These are phyloP conservation scores for Solanum arcanum DNA, from an alignment of 257 asterid genomes.

Conservation along the genomic window DNA sequence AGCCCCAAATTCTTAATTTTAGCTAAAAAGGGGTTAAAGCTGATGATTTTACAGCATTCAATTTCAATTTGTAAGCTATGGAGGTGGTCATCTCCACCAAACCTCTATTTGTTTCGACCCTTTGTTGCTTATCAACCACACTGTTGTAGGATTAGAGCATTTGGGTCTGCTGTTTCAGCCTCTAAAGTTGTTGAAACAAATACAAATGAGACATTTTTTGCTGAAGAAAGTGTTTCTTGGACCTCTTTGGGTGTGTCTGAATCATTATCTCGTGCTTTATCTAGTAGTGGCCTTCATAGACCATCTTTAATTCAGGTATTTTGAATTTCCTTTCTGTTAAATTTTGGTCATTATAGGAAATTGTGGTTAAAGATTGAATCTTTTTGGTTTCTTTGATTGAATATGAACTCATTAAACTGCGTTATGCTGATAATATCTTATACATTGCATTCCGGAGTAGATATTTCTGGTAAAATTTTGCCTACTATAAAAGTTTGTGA, in stretches of 20 bases:
- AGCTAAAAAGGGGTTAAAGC: background rate
- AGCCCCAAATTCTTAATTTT: background rate
- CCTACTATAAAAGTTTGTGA: background rate
- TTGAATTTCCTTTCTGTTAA: background rate
- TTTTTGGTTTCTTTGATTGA: background rate
- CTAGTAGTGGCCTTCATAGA: slow-evolving; percentile 53
- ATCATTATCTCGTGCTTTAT: slow-evolving; percentile 43
- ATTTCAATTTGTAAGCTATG: background rate
- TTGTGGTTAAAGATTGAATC: background rate
- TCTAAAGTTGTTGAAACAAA: slow-evolving; percentile 10
- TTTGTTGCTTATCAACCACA: background rate
- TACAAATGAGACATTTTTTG: slow-evolving; percentile 59
- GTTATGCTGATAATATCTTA: background rate
- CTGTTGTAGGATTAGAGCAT: slow-evolving; percentile 14
- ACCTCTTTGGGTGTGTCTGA: slow-evolving; percentile 71
- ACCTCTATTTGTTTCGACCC: slow-evolving; percentile 11
- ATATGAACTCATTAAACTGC: background rate
- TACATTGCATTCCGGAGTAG: background rate
- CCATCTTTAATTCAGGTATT: slow-evolving; percentile 89
- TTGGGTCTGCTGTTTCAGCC: slow-evolving; percentile 25
- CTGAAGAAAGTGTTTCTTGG: slow-evolving; percentile 76
- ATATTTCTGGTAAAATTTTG: background rate
- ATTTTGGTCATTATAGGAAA: background rate
- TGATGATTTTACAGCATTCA: slow-evolving; percentile 1
- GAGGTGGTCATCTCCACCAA: background rate